Evolutionary conservation across 148 eudicot species (phyloP), one percentile per base, ranked within the genome.

Genomic region (Persicaria tinctoria): DNA sequence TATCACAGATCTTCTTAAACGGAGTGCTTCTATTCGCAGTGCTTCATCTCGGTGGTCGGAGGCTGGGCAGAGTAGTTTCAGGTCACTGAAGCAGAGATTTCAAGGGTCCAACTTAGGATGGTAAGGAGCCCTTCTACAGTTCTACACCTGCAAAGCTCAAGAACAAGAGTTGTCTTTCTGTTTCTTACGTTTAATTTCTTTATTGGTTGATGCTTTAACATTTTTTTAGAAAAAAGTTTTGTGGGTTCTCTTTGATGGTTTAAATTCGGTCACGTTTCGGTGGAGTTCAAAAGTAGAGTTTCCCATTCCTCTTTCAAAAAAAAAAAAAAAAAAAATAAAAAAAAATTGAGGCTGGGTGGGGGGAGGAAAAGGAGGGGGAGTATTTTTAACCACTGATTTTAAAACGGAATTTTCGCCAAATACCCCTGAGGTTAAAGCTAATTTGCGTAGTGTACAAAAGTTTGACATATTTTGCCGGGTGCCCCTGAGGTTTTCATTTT

Each of bases 21-120:
- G 89, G 76, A 87, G 85, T 68, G 79, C 90, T 46, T 89, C 97
- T 5, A 78, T 88, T 76, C 87, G 84, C 16, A 88, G 85, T 68
- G 78, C 88, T 27, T 93, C 98, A 5, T 78, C 86, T 78, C 87
- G 83, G 27, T 89, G 90, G 87, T 77, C 89, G 4, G 90, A 86
- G 73, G 79, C 87, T 53, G 90, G 97, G 48, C 84, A 77, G 69
- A 82, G 80, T 74, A 88, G 93, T 80, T 86, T 93, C 77, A 84
- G 80, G 79, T 86, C 91, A 59, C 73, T 91, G 72, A 91, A 81
- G 81, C 84, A 91, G 84, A 91, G 79, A 77, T 71, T 93, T 71
- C 89, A 89, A 81, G 89, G 84, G 50, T 17, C 53, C 53, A 71
- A 88, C 85, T 13, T 84, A 83, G 86, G 80, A 76, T 79, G 75